These are phyloP conservation scores for Quercus lobata DNA, from an alignment of 331 rosid genomes.

Conservation along the genomic window DNA sequence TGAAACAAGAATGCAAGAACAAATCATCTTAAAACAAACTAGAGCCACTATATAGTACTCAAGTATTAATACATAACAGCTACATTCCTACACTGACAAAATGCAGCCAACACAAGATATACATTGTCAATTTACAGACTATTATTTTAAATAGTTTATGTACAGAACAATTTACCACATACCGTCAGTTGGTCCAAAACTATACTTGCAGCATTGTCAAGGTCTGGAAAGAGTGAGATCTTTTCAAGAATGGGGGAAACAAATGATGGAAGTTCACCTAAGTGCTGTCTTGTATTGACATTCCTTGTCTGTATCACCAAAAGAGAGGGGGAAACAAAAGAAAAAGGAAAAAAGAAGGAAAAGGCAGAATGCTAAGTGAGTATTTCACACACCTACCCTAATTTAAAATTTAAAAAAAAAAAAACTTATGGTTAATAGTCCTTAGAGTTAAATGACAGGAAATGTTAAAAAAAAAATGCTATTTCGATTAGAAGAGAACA, in stretches of 20 bases:
- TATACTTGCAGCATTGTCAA: constrained; percentile 30
- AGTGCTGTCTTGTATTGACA: constrained; percentile 58
- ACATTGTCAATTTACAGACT: background rate
- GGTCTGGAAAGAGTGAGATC: constrained; percentile 46
- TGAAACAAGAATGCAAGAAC: constrained; percentile 10
- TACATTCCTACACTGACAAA: background rate
- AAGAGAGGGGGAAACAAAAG: constrained; percentile 1
- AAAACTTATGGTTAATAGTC: background rate
- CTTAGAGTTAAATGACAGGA: background rate
- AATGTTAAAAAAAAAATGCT: background rate
- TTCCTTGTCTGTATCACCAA: constrained; percentile 63
- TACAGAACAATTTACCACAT: constrained; percentile 16
- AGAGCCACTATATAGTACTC: background rate
- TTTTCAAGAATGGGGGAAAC: constrained; percentile 63
- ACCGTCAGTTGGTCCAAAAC: constrained; percentile 89
- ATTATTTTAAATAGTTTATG: background rate
- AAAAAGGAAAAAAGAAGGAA: background rate
- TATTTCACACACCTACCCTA: background rate
- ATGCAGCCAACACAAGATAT: background rate
- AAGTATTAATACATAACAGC: background rate
- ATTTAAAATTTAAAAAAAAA: background rate
- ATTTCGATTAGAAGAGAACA: background rate
- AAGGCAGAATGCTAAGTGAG: background rate
- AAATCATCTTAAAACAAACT: background rate
- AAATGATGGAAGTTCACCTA: constrained; percentile 83